Evolutionary conservation across 1,284 basidiomycete genomes (phyloP), one percentile per base, ranked within the genome.

Genomic region (Ustilago trichophora): DNA sequence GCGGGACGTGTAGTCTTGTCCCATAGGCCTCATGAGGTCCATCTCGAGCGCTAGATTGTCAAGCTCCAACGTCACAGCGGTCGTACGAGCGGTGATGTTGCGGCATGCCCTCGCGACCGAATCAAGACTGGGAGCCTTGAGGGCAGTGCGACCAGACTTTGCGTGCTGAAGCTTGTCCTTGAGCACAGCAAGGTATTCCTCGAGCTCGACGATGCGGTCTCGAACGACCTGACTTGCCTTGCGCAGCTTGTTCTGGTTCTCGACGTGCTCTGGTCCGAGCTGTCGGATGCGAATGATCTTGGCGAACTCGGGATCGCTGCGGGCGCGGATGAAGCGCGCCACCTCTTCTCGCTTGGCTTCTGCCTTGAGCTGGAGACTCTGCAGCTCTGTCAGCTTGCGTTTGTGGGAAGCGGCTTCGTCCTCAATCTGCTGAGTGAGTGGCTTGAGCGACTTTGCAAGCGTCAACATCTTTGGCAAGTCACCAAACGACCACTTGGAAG

Each of bases 241-340:
- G 35, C 91, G 86, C 24, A 94, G 82, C 50, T 89, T 88, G 11
- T 84, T 87, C 77, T 92, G 92, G 3, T 88, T 89, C 79, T 93
- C 92, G n/a, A 88, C 83, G 75, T 91, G 89, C 75, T 94, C 92
- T 0, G 92, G 92, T 6, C 89, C 90, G n/a, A 94, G 84, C n/a
- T 89, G 88, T 46, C 91, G 85, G 1, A 88, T 84, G 77, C 88
- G 90, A 34, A 93, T 83, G 85, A 92, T 89, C 73, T 88, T 90
- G 12, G 89, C 87, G 79, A 92, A 91, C 36, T 90, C 89, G 2
- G 87, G 85, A 75, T 94, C 91, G 35, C 85, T 85, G 55, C 87
- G 87, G 0, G 91, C 91, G 64, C 87, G 87, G 45, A 88, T 85
- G 80, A 92, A 92, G 3, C 90, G 86, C 4, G 71, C 59, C 2